phyloP scores from a whole-genome alignment of 352 stramenopile species.

The Phytophthora palmivora region DNA sequence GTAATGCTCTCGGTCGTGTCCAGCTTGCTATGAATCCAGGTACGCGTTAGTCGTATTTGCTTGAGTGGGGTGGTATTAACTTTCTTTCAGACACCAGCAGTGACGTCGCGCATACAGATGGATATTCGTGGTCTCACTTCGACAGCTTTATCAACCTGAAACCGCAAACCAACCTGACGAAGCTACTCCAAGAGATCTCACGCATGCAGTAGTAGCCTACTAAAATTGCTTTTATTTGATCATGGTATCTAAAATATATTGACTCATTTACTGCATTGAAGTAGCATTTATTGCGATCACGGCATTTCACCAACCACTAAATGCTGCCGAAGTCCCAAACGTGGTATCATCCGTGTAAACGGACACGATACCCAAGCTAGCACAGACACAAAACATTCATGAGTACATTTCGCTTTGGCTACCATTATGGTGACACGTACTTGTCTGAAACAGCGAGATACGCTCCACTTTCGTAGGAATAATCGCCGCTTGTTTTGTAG shows the following conservation, averaged over 20 bases:
- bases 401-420: neutral
- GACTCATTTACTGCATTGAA: too few relatives aligned
- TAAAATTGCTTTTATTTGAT: constrained; percentile 31
- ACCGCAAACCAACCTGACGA: constrained; percentile 51
- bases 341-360: constrained; percentile 52
- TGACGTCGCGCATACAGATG: constrained; percentile 65
- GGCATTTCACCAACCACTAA: constrained; percentile 28
- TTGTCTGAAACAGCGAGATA: constrained; percentile 80
- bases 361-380: constrained; percentile 59
- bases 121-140: constrained; percentile 85
- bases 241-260: constrained; percentile 1
- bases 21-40: constrained; percentile 64
- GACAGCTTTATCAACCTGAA: constrained; percentile 66
- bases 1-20: constrained; percentile 69
- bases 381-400: constrained; percentile 9
- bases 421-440: constrained; percentile 38
- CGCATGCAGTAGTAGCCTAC: constrained; percentile 49
- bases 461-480: constrained; percentile 54
- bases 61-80: constrained; percentile 6
- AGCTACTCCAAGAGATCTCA: constrained; percentile 76
- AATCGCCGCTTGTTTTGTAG: constrained; percentile 84
- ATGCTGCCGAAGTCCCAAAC: constrained; percentile 28
- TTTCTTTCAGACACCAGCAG: constrained; percentile 31
- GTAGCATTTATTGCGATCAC: neutral
- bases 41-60: constrained; percentile 20